phyloP scores from a whole-genome alignment of 768 basidiomycete genomes.

The Gloeopeniophorella convolvens region DNA sequence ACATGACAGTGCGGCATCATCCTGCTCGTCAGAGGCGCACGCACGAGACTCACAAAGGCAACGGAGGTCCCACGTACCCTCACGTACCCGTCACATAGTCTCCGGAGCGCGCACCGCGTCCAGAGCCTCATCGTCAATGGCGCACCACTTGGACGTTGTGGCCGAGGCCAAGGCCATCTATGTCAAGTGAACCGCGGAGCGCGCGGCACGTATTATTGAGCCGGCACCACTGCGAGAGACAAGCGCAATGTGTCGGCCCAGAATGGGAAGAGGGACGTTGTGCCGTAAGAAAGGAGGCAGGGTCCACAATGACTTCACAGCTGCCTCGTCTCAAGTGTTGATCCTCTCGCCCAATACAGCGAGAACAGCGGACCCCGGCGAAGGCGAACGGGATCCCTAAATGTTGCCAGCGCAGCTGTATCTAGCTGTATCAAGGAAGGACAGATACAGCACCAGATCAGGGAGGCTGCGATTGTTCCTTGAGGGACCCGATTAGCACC shows the following conservation, averaged over 20 bases:
- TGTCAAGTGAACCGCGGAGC: not conserved
- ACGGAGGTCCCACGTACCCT: not conserved
- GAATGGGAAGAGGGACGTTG: not conserved
- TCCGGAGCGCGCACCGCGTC: not conserved
- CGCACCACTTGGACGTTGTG: too few relatives aligned
- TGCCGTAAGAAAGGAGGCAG: conserved; percentile 6
- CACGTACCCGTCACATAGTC: not conserved
- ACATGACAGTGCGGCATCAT: not conserved
- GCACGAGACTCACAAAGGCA: not conserved
- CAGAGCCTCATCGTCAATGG: not conserved
- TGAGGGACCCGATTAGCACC: not conserved
- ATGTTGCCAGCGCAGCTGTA: not conserved
- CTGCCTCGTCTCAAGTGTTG: conserved; percentile 8
- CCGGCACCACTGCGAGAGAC: too few relatives aligned
- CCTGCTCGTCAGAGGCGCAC: not conserved
- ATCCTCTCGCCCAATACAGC: not conserved
- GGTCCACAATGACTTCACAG: conserved; percentile 7
- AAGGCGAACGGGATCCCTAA: not conserved
- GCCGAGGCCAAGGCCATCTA: too few relatives aligned
- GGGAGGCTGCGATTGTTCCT: not conserved
- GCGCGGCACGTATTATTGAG: too few relatives aligned
- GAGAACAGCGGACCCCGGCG: not conserved
- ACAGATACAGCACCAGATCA: not conserved
- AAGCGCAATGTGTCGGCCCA: not conserved
- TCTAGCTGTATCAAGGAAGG: conserved; percentile 9